Evolutionary conservation across 257 asterid genomes (phyloP), one percentile per base, ranked within the genome.

Genomic region (Echium plantagineum): DNA sequence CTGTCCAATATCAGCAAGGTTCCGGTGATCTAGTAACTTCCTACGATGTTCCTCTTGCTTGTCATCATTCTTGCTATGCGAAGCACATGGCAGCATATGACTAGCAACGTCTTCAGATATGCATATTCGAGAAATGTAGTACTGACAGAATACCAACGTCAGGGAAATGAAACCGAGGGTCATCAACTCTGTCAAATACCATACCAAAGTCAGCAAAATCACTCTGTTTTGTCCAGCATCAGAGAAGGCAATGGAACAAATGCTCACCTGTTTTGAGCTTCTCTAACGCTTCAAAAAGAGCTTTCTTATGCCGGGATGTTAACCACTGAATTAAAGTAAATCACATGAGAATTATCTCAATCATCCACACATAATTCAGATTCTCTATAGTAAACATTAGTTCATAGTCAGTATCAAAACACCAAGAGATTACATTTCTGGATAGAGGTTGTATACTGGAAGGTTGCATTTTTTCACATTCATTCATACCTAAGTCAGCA

Each of bases 121-220:
- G 49, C 49, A 42, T 1, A 42, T 42, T 10, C 4, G 16, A 42
- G 17, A 2, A 42, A 42, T 42, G 49, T 42, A 42, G 16, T 42
- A 42, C 17, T 42, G 49, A 12, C 17, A 42, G 16, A 42, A 42
- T 42, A 42, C 49, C 49, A 42, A 12, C 4, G 49, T 42, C 12
- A 42, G 49, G 49, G 49, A 42, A 42, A 42, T 42, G 49, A 42
- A 42, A 42, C 49, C 49, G 17, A 42, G 49, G 49, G 49, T 42
- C 49, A 42, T 42, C 49, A 86, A 71, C 78, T 86, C 95, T 86
- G 95, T 69, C 72, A 73, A 61, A 69, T 57, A 62, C 16, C 49
- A 42, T 13, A 12, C 13, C 10, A 42, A 42, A 10, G 49, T 42
- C 16, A 42, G 16, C 16, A 42, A 1, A 42, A 42, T 42, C 4